A percentile compares a stretch with the other conserved stretches of the same genome.
Conservation (phyloP, 2,329 filamentous ascomycete species). For the Pseudogymnoascus pannorum region DNA sequence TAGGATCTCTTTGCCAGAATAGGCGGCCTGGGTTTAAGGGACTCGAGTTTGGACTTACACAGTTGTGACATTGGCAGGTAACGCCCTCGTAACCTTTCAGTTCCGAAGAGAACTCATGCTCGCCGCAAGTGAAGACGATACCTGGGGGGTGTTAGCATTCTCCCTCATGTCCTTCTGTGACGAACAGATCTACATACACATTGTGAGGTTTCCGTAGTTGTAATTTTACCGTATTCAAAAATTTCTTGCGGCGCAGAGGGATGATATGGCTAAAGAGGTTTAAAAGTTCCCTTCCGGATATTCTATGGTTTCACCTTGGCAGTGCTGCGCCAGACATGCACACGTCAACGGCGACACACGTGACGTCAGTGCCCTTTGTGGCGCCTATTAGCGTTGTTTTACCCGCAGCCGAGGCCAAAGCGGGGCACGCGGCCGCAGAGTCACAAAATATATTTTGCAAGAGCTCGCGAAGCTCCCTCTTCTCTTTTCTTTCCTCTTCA, state of each 20-base stretch:
- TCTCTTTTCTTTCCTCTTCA: conserved; percentile 41
- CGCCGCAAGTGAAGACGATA: conserved; percentile 29
- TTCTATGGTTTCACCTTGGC: neutral
- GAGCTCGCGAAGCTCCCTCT: conserved; percentile 20
- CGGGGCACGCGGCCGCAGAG: conserved; percentile 8
- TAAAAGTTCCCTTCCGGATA: neutral
- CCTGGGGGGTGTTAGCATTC: conserved; percentile 13
- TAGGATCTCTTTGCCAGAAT: neutral
- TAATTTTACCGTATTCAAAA: neutral
- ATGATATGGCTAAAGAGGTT: neutral
- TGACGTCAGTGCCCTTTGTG: neutral
- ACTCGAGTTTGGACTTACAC: conserved; percentile 28
- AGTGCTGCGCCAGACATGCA: neutral
- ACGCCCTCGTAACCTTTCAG: conserved; percentile 52
- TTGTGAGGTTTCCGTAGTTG: conserved; percentile 7
- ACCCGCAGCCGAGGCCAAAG: conserved; percentile 8
- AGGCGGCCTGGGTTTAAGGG: neutral
- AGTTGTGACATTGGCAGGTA: conserved; percentile 58
- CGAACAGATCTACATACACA: conserved; percentile 14
- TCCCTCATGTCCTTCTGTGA: neutral
- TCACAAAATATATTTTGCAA: conserved; percentile 13
- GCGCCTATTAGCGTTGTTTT: conserved; percentile 1
- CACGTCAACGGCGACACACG: neutral
- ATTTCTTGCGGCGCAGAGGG: neutral
- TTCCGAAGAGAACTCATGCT: conserved; percentile 23